Conservation (phyloP, 768 basidiomycete genomes). For the Hericium alpestre region DNA sequence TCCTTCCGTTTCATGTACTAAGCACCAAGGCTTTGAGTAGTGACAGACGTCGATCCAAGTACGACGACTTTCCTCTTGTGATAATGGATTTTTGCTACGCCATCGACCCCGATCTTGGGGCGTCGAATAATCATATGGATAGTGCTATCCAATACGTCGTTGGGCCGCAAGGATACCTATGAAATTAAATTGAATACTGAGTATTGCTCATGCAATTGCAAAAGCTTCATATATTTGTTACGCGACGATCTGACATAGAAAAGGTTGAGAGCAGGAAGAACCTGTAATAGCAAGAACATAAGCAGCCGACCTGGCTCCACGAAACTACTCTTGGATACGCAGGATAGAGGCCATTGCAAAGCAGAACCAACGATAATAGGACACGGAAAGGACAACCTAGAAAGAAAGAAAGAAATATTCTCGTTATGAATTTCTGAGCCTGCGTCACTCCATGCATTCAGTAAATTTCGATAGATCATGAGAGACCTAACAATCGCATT, state of each 20-base stretch:
- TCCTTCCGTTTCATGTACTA: slow-evolving; percentile 38
- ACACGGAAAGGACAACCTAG: background rate
- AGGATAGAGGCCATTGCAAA: background rate
- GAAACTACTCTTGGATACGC: background rate
- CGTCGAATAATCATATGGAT: too few species aligned
- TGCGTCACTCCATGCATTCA: slow-evolving; percentile 22
- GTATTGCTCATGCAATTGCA: background rate
- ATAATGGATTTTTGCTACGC: too few species aligned
- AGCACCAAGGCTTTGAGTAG: background rate
- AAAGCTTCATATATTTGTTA: background rate
- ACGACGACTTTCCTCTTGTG: too few species aligned
- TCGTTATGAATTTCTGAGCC: background rate
- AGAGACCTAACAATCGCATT: slow-evolving; percentile 9
- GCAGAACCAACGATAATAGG: background rate
- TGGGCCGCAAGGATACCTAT: too few species aligned
- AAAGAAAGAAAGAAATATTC: background rate
- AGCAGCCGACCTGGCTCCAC: slow-evolving; percentile 1
- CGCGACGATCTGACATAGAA: background rate
- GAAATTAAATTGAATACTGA: background rate
- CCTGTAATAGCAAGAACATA: background rate
- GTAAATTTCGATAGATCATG: slow-evolving; percentile 7
- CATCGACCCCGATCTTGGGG: too few species aligned
- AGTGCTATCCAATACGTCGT: too few species aligned
- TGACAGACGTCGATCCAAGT: too few species aligned
- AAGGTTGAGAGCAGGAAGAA: background rate